Evolutionary conservation across 306 rosid genomes (phyloP).

Genomic region (Calophaca sinica): DNA sequence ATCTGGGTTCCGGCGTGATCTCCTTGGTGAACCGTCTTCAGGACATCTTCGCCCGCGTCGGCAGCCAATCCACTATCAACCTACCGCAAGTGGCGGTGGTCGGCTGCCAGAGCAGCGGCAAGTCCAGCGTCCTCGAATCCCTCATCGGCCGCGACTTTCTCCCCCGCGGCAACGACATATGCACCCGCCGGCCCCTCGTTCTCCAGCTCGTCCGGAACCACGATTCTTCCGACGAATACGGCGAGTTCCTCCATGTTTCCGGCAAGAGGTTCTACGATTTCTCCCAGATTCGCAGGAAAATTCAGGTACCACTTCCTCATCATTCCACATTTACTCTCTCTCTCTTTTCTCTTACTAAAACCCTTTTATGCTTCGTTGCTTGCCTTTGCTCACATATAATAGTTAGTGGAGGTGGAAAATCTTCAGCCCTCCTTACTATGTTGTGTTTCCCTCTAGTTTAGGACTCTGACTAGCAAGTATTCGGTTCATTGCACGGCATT

Average conservation of each 20-base stretch:
- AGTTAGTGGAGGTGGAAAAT: neutral
- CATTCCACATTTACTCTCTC: neutral
- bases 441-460: neutral
- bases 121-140: slow-evolving; percentile 97
- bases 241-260: slow-evolving; percentile 93
- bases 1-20: slow-evolving; percentile 85
- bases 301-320: slow-evolving; percentile 62
- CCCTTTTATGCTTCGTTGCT: neutral
- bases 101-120: slow-evolving; percentile 99
- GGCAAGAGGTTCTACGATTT: slow-evolving; percentile 79
- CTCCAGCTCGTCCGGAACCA: slow-evolving; percentile 88
- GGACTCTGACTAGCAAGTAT: neutral
- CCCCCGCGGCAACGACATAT: slow-evolving; percentile 91
- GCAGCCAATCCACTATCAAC: slow-evolving; percentile 91
- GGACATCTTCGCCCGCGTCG: slow-evolving; percentile 91
- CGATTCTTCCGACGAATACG: slow-evolving; percentile 74
- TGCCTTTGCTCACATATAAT: neutral
- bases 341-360: neutral
- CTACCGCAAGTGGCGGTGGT: slow-evolving; percentile 98
- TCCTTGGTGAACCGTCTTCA: slow-evolving; percentile 91
- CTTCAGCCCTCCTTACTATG: neutral
- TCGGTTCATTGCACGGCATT: neutral
- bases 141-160: slow-evolving; percentile 97
- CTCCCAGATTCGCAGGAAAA: slow-evolving; percentile 89
- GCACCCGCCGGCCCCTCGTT: slow-evolving; percentile 92